Evolutionary conservation across 2,329 filamentous ascomycete species (phyloP), one percentile per base, ranked within the genome.

Genomic region (Ceratocystis lukuohia): DNA sequence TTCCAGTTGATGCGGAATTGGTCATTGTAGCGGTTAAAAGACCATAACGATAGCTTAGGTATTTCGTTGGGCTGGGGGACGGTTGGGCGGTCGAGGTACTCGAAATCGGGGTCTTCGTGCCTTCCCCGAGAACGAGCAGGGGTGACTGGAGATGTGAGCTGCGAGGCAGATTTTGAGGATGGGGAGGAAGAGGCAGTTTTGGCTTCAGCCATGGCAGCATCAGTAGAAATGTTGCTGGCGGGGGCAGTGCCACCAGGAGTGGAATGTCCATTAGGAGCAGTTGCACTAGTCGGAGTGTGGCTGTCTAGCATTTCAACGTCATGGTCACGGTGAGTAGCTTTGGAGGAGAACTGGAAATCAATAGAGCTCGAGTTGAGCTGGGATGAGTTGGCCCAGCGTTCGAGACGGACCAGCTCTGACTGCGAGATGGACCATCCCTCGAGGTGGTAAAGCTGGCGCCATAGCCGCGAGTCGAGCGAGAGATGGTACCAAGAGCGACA

Each of bases 371-470:
- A 46, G 41, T 66, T 66, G 25, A 68, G 50, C 37, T 64, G 66
- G 41, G 66, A 68, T 8, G 66, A 68, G 56, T 68, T 68, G 22
- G 63, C 66, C 66, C 63, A 66, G 10, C 61, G 64, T 28, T 68
- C 66, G 20, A 68, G 64, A n/a, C 61, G 64, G 12, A 78, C 77
- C 33, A 96, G 84, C 70, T 91, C 88, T 8, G 79, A 76, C 6
- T 77, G 76, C 69, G 92, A 80, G 5, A 88, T 83, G 70, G 85
- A 85, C 89, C 94, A 99, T 5, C 94, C 94, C 76, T 97, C 92
- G 6, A 86, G 77, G 45, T 86, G 82, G 75, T 96, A 99, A 15
- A 96, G 77, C 15, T 84, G 81, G 73, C 90, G 87, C 94, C 94
- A 99, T 33, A 97, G 77, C 69, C 88, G 88, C 44, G 89, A 84